Evolutionary conservation across 1,139 yeast genomes (phyloP).

Genomic region (Geotrichum citri-aurantii): DNA sequence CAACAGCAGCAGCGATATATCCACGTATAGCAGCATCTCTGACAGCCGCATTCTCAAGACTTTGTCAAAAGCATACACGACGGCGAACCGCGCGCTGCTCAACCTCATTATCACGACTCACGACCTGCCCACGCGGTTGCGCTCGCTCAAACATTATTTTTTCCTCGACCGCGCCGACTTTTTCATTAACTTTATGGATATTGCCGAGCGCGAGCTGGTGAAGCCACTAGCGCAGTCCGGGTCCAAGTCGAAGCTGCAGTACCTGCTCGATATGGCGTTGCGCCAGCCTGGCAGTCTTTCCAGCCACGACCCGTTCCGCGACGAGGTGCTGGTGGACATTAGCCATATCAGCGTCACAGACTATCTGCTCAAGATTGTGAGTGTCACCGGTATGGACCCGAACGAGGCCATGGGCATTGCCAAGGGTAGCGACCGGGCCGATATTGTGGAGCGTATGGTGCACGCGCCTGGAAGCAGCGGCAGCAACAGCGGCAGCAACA

Average conservation of each 20-base stretch:
- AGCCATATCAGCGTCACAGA: conserved; percentile 42
- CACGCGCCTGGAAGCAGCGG: not conserved
- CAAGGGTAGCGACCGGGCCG: conserved; percentile 1
- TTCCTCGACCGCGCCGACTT: conserved; percentile 53
- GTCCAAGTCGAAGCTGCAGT: conserved; percentile 40
- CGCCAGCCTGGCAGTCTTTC: conserved; percentile 41
- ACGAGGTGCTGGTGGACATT: conserved; percentile 34
- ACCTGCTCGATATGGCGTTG: conserved; percentile 38
- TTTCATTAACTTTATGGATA: conserved; percentile 43
- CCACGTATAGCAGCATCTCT: conserved; percentile 44
- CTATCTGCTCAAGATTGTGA: conserved; percentile 58
- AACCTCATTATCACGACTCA: conserved; percentile 59
- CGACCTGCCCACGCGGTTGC: conserved; percentile 40
- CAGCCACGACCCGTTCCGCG: conserved; percentile 37
- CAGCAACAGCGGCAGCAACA: not conserved
- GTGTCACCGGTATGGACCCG: conserved; percentile 59
- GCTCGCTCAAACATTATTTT: conserved; percentile 46
- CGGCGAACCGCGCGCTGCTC: conserved; percentile 63
- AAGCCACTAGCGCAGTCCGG: conserved; percentile 35
- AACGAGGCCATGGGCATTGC: conserved; percentile 24
- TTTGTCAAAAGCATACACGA: conserved; percentile 55
- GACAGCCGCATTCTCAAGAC: conserved; percentile 52
- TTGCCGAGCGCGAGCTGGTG: conserved; percentile 40
- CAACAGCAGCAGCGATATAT: conserved; percentile 25
- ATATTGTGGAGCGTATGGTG: conserved; percentile 3